Evolutionary conservation across 1,139 yeast genomes (phyloP), one percentile per base, ranked within the genome.

Genomic region (Wickerhamomyces sp.): DNA sequence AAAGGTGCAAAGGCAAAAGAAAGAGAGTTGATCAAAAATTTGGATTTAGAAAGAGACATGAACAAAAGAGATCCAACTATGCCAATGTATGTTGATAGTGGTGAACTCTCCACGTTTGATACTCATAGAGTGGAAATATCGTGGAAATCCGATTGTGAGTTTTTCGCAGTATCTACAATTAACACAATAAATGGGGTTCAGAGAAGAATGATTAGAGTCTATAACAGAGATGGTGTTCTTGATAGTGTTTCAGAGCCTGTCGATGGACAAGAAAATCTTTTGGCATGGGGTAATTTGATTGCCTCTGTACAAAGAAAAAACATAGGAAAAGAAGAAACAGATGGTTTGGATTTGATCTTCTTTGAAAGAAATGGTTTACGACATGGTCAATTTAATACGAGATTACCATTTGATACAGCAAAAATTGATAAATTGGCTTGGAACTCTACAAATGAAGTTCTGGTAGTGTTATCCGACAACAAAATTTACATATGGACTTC

Each of bases 141-240:
- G 27, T 93, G 99, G 99, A 74, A 98, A 54, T 96, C 96, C 10
- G 98, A 93, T 57, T 84, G 96, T 47, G 93, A 84, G 46, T 88
- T 63, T 54, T 82, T 93, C 47, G 75, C 85, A 2, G 68, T 91
- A 4, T 70, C 80, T 16, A 68, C 83, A 0, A 61, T 79, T 28
- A 95, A 70, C 2, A 59, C 54, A 9, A 72, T 68, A 19, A 47
- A 52, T 15, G 52, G 55, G 16, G 59, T 64, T 32, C 65, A 66
- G 33, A 70, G 96, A 57, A 74, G 98, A 60, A 91, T 84, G 8
- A 67, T 91, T 20, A 69, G 98, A 49, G 91, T 93, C 1, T 91
- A 81, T 57, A 69, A 75, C 26, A 73, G 96, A 49, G 83, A 82
- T 38, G 95, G 94, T 19, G 70, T 71, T 7, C 66, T 93, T 28